Base-by-base conservation (phyloP, 192 early-diverging fungal genomes). In the Powellomyces hirtus region DNA sequence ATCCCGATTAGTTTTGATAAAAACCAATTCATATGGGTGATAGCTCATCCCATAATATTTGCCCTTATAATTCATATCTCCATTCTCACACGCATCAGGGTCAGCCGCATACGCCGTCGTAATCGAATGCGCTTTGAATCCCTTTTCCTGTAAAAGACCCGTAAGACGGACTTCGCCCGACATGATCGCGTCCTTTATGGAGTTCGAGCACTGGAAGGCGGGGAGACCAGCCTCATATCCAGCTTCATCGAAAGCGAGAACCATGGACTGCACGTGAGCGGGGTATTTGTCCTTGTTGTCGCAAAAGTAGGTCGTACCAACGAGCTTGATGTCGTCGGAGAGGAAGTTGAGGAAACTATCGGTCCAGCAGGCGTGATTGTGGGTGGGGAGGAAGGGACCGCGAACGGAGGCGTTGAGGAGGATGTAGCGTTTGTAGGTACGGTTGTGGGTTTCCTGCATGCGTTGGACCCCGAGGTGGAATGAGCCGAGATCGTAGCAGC, bases 401-500 rank as follows among this genome's bases (percentile, higher is more conserved):
- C 62, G 62, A 33, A 63, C 44, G 10, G 62, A 63, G 14, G 62
- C 62, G 42, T 63, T 63, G 22, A 63, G 13, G 2, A 63, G 4
- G 40, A 63, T 20, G 45, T 63, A 63, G 14, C 34, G 22, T 20
- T 8, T 44, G 45, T 63, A 63, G 26, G 38, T 33, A 20, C 34
- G 44, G n/a, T 30, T 30, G 62, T 63, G 34, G 2, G 18, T 33
- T 24, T 44, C 16, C 11, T 49, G 3, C 62, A 63, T 63, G 62
- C 33, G 42, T 31, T 63, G 26, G 3, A 63, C 62, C 29, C 62
- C 62, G 3, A 31, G 40, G 20, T 45, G 22, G 30, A 63, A 63
- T 1, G 62, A 24, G 4, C 62, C 62, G 26, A 63, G 62, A 45
- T 63, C 62, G 45, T 63, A 63, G 42, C 62, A 63, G 18, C 42